Base-by-base conservation (phyloP, 495 filamentous ascomycete species). In the Margaritispora aquatica region DNA sequence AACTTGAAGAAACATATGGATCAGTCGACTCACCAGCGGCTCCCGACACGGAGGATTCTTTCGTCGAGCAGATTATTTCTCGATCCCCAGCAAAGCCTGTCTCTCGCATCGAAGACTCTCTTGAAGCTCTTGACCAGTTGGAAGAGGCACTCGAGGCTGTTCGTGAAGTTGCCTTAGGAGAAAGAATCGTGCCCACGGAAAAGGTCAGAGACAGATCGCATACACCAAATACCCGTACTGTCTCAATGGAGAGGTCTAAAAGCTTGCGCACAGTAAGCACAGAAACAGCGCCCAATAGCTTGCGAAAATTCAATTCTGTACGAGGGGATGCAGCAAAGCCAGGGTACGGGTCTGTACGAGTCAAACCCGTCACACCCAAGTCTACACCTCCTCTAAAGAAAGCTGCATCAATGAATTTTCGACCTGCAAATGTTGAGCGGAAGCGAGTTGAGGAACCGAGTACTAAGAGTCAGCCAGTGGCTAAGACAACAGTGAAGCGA, bases 51-150 rank as follows among this genome's bases (percentile, higher is more conserved):
- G 60, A 65, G 7, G 70, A 75, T 56, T 75, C 69, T n/a, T 75
- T 74, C 52, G 48, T 71, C 15, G 68, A 77, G 34, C 65, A 73
- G n/a, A 70, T 74, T 55, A 70, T 63, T 38, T 55, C 65, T 27
- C 65, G 73, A 55, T 72, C 76, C 9, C 74, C 74, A 22, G 65
- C 70, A 19, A 74, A 75, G 57, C 68, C 72, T 0, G 57, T 77
- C 13, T 76, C 77, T 26, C 79, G 80, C n/a, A 85, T 87, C 47
- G 83, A 86, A 68, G 84, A 88, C 60, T 85, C 85, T 26, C 77
- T 89, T 23, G 81, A 86, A 66, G 84, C 80, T 44, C 74, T 89
- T 19, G 87, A 89, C 67, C 77, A 77, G 51, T 77, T 89, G 29
- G 85, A 90, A 62, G 86, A 89, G 41, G 74, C 57, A n/a, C 47